Evolutionary conservation across 1,284 basidiomycete genomes (phyloP).

Genomic region (Marasmius tenuissimus): DNA sequence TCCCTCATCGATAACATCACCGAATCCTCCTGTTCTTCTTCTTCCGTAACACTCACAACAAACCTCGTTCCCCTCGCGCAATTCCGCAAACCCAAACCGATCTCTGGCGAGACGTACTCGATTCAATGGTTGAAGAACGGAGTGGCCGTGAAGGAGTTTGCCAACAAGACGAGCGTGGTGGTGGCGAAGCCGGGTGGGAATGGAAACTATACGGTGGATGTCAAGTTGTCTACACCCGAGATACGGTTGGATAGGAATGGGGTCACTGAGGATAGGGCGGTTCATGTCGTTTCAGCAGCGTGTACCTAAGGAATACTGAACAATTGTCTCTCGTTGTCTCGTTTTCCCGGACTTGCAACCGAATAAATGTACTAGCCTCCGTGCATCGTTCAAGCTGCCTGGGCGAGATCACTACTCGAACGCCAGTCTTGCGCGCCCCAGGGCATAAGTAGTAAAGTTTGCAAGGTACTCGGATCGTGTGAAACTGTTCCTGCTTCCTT

Average conservation of each 20-base stretch:
- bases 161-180: conserved; percentile 46
- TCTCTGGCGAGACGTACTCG: conserved; percentile 46
- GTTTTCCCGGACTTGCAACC: too few species aligned
- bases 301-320: neutral
- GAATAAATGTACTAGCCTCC: too few species aligned
- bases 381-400: too few species aligned
- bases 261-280: conserved; percentile 13
- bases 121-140: conserved; percentile 56
- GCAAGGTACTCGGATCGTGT: too few species aligned
- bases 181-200: conserved; percentile 33
- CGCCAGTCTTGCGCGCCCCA: too few species aligned
- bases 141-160: conserved; percentile 36
- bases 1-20: conserved; percentile 58
- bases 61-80: conserved; percentile 61
- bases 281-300: neutral
- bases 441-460: too few species aligned
- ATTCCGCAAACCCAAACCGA: conserved; percentile 36
- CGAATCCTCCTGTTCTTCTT: conserved; percentile 29
- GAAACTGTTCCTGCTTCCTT: too few species aligned
- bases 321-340: too few species aligned
- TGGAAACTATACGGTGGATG: conserved; percentile 40
- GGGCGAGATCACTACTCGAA: too few species aligned
- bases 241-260: conserved; percentile 48
- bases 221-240: conserved; percentile 55
- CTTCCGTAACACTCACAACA: conserved; percentile 34